Evolutionary conservation across 441 rosid species (phyloP).

Genomic region (Gossypium schwendimanii): DNA sequence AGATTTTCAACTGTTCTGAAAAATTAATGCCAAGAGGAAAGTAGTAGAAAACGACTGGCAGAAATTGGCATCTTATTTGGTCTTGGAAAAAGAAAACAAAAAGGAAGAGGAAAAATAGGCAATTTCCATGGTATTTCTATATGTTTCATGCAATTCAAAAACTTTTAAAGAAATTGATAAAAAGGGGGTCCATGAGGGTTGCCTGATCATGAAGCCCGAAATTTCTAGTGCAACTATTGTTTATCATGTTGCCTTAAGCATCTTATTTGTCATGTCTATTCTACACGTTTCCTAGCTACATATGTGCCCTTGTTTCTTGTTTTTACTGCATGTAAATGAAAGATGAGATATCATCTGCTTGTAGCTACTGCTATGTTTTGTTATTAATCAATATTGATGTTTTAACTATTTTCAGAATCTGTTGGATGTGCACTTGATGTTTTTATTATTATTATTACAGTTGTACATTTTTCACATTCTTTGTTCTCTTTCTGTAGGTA

Average conservation of each 20-base stretch:
- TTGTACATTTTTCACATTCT: not conserved
- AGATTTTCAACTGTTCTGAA: not conserved
- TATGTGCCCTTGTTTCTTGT: not conserved
- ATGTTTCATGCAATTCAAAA: not conserved
- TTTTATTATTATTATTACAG: not conserved
- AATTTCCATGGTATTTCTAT: not conserved
- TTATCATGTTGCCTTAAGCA: not conserved
- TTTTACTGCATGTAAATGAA: not conserved
- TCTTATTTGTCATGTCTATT: not conserved
- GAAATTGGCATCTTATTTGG: not conserved
- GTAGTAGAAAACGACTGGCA: not conserved
- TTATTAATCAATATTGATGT: not conserved
- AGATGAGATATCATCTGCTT: not conserved
- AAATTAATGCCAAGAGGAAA: not conserved
- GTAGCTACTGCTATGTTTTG: not conserved
- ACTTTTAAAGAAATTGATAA: not conserved
- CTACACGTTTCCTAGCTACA: not conserved
- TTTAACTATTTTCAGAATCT: not conserved
- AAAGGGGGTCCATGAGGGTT: not conserved
- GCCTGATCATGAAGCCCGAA: not conserved
- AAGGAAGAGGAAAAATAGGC: not conserved
- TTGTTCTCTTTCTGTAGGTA: slow-evolving; percentile 35
- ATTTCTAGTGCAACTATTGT: not conserved
- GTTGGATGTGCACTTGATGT: not conserved
- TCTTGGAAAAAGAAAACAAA: not conserved